These are phyloP conservation scores for Plasmodium sp. DNA, from an alignment of 169 alveolate species.

Conservation along the genomic window DNA sequence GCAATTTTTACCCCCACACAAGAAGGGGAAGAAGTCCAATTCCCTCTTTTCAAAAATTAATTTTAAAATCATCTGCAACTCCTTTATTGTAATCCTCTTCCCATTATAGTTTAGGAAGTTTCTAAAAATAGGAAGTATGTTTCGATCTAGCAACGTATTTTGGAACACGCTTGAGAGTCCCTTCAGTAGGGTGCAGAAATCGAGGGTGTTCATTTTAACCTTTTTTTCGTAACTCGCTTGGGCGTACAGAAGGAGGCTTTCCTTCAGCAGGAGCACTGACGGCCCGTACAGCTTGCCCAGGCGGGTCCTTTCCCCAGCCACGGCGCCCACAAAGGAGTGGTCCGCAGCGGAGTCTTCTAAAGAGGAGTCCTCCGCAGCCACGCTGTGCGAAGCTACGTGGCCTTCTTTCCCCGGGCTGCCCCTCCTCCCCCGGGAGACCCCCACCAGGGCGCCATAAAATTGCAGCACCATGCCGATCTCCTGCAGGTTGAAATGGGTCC, in stretches of 20 bases:
- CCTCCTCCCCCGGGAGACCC: not conserved
- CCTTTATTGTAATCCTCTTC: constrained; percentile 21
- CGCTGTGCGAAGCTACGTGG: too few species aligned
- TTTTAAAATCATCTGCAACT: constrained; percentile 15
- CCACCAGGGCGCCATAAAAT: constrained; percentile 17
- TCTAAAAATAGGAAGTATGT: constrained; percentile 6
- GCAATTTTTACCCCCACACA: not conserved
- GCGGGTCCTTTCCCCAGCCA: not conserved
- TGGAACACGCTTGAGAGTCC: constrained; percentile 9
- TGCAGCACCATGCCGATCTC: constrained; percentile 69
- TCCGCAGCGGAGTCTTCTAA: not conserved
- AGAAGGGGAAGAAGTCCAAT: not conserved
- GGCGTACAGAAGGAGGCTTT: constrained; percentile 17
- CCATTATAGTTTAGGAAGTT: constrained; percentile 5
- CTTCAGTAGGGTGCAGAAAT: constrained; percentile 37
- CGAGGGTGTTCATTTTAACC: constrained; percentile 25
- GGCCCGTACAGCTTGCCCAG: not conserved
- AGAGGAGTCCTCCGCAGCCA: too few species aligned
- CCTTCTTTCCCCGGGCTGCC: not conserved
- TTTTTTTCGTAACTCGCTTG: not conserved
- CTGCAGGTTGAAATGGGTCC: constrained; percentile 33
- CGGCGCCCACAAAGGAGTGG: not conserved
- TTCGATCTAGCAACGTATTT: constrained; percentile 7
- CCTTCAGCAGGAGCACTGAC: constrained; percentile 10
- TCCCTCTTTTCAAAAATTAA: constrained; percentile 12